Conservation (phyloP, 129 eudicot species). For the Scalesia atractyloides region DNA sequence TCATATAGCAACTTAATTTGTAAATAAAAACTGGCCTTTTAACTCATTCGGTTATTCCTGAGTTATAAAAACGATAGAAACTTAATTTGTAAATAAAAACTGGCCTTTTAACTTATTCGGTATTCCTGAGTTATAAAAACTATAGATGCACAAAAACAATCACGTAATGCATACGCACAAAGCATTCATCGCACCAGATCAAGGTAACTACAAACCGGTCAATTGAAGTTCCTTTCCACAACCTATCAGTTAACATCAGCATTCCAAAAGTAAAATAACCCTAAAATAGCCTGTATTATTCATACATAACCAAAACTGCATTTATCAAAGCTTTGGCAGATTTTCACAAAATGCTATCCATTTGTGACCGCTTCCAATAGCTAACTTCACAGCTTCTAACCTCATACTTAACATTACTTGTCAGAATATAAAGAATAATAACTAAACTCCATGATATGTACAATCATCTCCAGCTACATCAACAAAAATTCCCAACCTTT, state of each 20-base stretch:
- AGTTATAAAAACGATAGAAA: too few relatives aligned
- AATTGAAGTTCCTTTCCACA: neutral
- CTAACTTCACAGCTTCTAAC: conserved; percentile 4
- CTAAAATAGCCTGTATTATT: neutral
- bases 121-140: neutral
- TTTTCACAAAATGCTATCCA: neutral
- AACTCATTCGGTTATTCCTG: neutral
- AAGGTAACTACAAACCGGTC: neutral
- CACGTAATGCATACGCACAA: neutral
- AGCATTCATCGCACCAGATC: conserved; percentile 1
- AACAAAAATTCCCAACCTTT: neutral
- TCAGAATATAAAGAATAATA: neutral
- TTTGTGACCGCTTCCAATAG: neutral
- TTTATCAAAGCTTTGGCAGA: conserved; percentile 1
- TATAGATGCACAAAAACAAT: neutral
- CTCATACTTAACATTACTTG: neutral
- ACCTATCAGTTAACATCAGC: neutral
- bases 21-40: neutral
- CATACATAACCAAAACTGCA: neutral
- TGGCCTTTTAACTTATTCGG: neutral
- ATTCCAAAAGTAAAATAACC: neutral
- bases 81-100: neutral
- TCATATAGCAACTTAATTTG: neutral
- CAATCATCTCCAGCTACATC: neutral
- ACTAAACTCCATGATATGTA: neutral